Evolutionary conservation across 306 rosid species (phyloP).

Genomic region (Erythrophleum fordii): DNA sequence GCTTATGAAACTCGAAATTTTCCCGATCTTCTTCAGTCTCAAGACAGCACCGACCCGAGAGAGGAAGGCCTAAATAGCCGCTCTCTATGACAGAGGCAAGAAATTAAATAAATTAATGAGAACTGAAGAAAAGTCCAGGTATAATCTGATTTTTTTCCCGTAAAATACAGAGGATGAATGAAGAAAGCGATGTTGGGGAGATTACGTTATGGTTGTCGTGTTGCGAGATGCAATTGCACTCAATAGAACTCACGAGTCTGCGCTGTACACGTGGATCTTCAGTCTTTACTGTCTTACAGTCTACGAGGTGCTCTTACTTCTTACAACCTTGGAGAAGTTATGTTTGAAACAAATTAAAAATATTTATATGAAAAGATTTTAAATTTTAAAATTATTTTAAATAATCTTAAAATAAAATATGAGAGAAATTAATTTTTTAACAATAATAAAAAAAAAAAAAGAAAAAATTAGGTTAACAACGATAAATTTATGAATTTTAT

Average conservation of each 20-base stretch:
- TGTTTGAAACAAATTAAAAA: no score
- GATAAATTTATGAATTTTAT: no score
- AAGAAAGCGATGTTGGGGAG: not conserved
- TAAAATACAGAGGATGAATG: not conserved
- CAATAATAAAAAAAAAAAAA: no score
- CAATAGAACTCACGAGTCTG: not conserved
- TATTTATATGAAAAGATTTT: no score
- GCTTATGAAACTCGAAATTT: not conserved
- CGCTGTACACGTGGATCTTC: constrained; percentile 30
- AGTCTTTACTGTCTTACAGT: not conserved
- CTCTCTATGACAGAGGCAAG: not conserved
- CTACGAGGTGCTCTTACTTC: not conserved
- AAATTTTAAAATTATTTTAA: no score
- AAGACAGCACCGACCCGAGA: constrained; percentile 20
- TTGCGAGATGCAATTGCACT: not conserved
- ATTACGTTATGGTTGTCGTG: constrained; percentile 33
- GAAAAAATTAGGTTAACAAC: no score
- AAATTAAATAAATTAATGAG: not conserved
- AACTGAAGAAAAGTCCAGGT: not conserved
- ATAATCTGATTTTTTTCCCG: not conserved
- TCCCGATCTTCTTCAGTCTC: not conserved
- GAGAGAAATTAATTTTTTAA: no score
- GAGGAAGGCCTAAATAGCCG: not conserved
- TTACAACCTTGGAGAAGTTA: no score
- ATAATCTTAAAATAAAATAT: no score